Base-by-base conservation (phyloP, 768 basidiomycete genomes). In the Boletus barrowsii region DNA sequence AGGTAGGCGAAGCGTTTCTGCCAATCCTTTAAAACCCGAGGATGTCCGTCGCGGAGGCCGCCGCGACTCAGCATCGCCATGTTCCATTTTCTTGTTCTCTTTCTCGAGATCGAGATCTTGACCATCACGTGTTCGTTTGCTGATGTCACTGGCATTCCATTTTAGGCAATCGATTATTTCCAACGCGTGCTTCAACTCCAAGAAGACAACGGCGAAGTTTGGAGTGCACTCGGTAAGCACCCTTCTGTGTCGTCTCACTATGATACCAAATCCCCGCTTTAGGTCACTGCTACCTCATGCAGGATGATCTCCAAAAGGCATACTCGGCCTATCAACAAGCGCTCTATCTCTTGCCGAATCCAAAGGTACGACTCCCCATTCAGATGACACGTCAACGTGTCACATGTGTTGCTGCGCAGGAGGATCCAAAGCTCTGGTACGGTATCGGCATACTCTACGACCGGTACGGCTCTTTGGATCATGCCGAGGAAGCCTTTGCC, bases 361-460 rank as follows among this genome's bases (percentile, higher is more conserved):
- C 96, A 15, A 97, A 97, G 79, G 92, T 90, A 62, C 29, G 70
- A 64, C 54, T 22, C n/a, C 17, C 20, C 41, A 37, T 51, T 29
- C 49, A 22, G 5, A 29, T 49, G 0, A 14, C 22, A 42, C 47
- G 30, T 32, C 58, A 51, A 46, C 55, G 5, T 46, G 24, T 58
- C 44, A 60, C 54, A 33, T 45, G 47, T 48, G 11, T 18, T 50
- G 42, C 37, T 43, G 30, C 55, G 30, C 63, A 86, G 80, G 86
- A 98, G 82, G 97, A 99, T 71, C 95, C 96, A 5, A 98, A 98
- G 68, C 79, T 99, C 10, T 99, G 97, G 97, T 99, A 98, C 68
- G 97, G 97, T 35, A 98, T 99, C 68, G 97, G 97, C 33, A 98
- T 98, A 53, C 84, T 98, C 33, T 98, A 99, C 65, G 97, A 99